phyloP scores from a whole-genome alignment of 208 protist genomes.

The Trypanosoma boissoni region DNA sequence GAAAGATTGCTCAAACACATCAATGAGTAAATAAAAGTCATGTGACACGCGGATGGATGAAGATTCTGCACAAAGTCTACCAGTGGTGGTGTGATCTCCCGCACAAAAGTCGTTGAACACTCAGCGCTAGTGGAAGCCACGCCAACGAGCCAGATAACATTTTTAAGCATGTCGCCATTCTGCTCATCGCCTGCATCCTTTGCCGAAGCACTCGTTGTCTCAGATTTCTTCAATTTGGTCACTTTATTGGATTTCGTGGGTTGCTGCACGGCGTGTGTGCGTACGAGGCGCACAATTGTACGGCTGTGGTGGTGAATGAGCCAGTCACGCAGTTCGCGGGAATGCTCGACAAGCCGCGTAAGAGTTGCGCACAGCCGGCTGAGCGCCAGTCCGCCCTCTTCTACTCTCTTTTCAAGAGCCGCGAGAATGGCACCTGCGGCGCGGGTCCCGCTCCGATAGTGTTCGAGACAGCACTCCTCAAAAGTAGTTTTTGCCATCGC shows the following conservation, averaged over 20 bases:
- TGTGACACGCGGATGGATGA: conserved; percentile 26
- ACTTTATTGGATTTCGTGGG: neutral
- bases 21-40: conserved; percentile 62
- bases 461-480: conserved; percentile 38
- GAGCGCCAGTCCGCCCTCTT: conserved; percentile 15
- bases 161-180: conserved; percentile 38
- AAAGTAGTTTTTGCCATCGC: conserved; percentile 70
- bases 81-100: conserved; percentile 33
- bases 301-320: conserved; percentile 22
- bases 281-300: conserved; percentile 12
- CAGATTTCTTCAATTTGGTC: neutral
- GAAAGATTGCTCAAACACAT: conserved; percentile 85
- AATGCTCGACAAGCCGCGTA: conserved; percentile 29
- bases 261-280: conserved; percentile 4
- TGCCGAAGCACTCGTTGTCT: neutral
- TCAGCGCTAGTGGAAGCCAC: conserved; percentile 50
- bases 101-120: conserved; percentile 46
- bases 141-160: conserved; percentile 70
- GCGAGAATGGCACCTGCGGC: conserved; percentile 32
- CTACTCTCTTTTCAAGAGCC: conserved; percentile 30
- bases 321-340: conserved; percentile 26
- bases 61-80: conserved; percentile 47
- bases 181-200: conserved; percentile 6
- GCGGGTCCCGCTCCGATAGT: conserved; percentile 27
- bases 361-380: conserved; percentile 25